Base-by-base conservation (phyloP, 129 eudicot species). In the Artemisia tridentata region DNA sequence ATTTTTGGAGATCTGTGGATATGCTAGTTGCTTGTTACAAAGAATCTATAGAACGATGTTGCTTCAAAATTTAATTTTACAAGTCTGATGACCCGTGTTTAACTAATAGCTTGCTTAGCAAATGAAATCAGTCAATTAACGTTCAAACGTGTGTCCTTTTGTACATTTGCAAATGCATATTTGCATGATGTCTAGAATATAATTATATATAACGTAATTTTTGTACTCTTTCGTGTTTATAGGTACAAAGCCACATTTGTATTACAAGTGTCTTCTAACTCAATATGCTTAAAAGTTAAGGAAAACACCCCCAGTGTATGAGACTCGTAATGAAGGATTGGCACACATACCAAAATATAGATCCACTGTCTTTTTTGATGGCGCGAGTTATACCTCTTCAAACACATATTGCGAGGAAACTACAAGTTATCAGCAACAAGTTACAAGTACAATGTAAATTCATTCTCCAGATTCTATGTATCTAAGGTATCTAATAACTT, bases 361-460 rank as follows among this genome's bases (percentile, higher is more conserved):
- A 65, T 78, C 85, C 17, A 78, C 76, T 2, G 86, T 88, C 17
- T 62, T 47, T 47, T 69, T 85, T 1, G 88, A 85, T 68, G 91
- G 86, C 20, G 71, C 12, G 18, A 69, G 43, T 25, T 85, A 75
- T 52, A 50, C 73, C 51, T 82, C 86, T 20, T 46, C 80, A 10
- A 62, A 58, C 38, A 31, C 81, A 46, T 88, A n/a, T n/a, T n/a
- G n/a, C n/a, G n/a, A n/a, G n/a, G n/a, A n/a, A n/a, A n/a, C n/a
- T n/a, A n/a, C n/a, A n/a, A n/a, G n/a, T n/a, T n/a, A n/a, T n/a
- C n/a, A n/a, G n/a, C n/a, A n/a, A n/a, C n/a, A n/a, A n/a, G n/a
- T n/a, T n/a, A n/a, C n/a, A n/a, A 23, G 27, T 23, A 20, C 23
- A 20, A 20, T 20, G 23, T 20, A 20, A 20, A 20, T 20, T 20